Evolutionary conservation across 2,329 filamentous ascomycete species (phyloP).

Genomic region (Phaeosphaeria sp.): DNA sequence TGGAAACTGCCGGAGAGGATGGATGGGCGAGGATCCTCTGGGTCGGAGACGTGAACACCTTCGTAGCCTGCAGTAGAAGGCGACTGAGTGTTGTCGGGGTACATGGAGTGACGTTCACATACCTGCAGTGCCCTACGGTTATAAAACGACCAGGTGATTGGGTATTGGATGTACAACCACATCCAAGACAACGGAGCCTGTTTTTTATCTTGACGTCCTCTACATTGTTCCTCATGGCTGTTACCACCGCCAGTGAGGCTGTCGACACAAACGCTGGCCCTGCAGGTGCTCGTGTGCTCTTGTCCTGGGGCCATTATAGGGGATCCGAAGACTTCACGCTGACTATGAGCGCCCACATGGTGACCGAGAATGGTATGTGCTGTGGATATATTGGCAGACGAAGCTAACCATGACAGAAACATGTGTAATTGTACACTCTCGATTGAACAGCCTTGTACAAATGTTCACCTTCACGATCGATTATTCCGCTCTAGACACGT

Average conservation of each 20-base stretch:
- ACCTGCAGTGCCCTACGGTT: slow-evolving; percentile 31
- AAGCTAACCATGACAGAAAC: slow-evolving; percentile 30
- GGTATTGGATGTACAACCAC: slow-evolving; percentile 65
- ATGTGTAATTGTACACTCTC: slow-evolving; percentile 42
- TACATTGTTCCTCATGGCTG: slow-evolving; percentile 58
- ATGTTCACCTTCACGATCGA: slow-evolving; percentile 32
- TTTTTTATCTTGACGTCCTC: slow-evolving; percentile 66
- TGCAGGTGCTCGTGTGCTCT: slow-evolving; percentile 46
- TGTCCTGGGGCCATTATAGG: slow-evolving; percentile 62
- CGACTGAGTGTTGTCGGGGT: slow-evolving; percentile 46
- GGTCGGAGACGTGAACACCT: slow-evolving; percentile 54
- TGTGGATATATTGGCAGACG: background rate
- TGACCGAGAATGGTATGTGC: slow-evolving; percentile 40
- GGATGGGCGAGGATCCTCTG: slow-evolving; percentile 60
- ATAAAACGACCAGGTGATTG: slow-evolving; percentile 44
- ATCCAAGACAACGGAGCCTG: slow-evolving; percentile 56
- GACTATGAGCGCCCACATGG: slow-evolving; percentile 37
- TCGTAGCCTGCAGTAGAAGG: slow-evolving; percentile 61
- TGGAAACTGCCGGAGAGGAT: slow-evolving; percentile 36
- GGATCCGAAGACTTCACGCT: slow-evolving; percentile 61
- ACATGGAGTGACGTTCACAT: slow-evolving; percentile 19
- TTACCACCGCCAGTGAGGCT: slow-evolving; percentile 40
- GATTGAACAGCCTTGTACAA: slow-evolving; percentile 38
- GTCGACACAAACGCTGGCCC: slow-evolving; percentile 18
- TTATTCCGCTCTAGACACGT: slow-evolving; percentile 8